Percentiles rank a stretch among this genome's conserved stretches.
phyloP scores from a whole-genome alignment of 345 rosid species.

The Pugionium cornutum region DNA sequence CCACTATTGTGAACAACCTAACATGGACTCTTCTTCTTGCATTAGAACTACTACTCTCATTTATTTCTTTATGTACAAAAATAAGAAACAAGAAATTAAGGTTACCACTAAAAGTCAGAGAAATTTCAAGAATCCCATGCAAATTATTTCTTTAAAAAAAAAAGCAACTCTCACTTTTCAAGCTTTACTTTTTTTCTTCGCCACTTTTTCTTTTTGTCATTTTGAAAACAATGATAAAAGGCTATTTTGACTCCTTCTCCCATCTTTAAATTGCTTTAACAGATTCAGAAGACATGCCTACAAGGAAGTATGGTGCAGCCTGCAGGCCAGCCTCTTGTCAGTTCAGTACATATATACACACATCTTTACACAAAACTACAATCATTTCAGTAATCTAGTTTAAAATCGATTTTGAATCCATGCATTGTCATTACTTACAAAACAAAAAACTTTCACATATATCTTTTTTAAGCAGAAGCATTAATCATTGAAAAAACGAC shows the following conservation, averaged over 20 bases:
- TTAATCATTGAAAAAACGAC: constrained; percentile 33
- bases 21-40: constrained; percentile 37
- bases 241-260: constrained; percentile 50
- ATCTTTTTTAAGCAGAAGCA: constrained; percentile 29
- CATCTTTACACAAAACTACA: background rate
- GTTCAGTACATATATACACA: constrained; percentile 8
- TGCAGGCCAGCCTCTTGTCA: constrained; percentile 24
- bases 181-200: constrained; percentile 14
- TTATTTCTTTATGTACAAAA: constrained; percentile 15
- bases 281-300: constrained; percentile 41
- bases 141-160: constrained; percentile 8
- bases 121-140: constrained; percentile 40
- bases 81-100: constrained; percentile 25
- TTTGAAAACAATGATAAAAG: constrained; percentile 33
- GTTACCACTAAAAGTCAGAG: constrained; percentile 31
- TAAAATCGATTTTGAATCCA: constrained; percentile 19
- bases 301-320: constrained; percentile 32
- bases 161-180: constrained; percentile 34
- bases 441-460: constrained; percentile 21
- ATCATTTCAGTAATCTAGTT: constrained; percentile 6
- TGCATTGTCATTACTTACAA: constrained; percentile 34
- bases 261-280: constrained; percentile 43
- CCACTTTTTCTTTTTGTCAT: constrained; percentile 35
- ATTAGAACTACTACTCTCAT: constrained; percentile 37
- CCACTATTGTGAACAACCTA: constrained; percentile 45